A percentile compares a stretch with the other conserved stretches of the same genome.
phyloP scores from a whole-genome alignment of 139 green algal genomes.

The Penium margaritaceum region DNA sequence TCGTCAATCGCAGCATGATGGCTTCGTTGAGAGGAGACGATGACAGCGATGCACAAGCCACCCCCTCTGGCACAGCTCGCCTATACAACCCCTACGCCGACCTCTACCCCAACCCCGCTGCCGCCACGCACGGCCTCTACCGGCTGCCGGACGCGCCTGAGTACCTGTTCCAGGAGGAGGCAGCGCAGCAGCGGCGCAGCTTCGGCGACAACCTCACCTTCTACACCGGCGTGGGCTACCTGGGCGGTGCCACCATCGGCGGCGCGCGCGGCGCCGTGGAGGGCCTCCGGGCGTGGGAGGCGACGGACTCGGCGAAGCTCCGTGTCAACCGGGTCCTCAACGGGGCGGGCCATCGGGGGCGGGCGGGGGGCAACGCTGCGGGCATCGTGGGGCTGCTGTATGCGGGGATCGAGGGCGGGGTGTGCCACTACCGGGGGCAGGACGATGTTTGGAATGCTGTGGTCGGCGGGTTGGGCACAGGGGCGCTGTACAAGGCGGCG shows the following conservation, averaged over 20 bases:
- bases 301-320: slow-evolving; percentile 41
- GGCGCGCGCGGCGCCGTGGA: slow-evolving; percentile 21
- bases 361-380: slow-evolving; percentile 42
- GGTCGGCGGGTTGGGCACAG: slow-evolving; percentile 38
- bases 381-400: slow-evolving; percentile 47
- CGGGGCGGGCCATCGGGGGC: slow-evolving; percentile 32
- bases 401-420: slow-evolving; percentile 28
- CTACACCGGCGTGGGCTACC: slow-evolving; percentile 46
- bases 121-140: slow-evolving; percentile 20
- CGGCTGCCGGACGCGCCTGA: slow-evolving; percentile 27
- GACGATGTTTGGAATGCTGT: slow-evolving; percentile 40
- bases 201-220: slow-evolving; percentile 46
- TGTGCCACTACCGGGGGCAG: slow-evolving; percentile 16
- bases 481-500: slow-evolving; percentile 43
- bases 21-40: too few species aligned
- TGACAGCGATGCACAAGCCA: too few species aligned
- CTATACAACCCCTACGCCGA: slow-evolving; percentile 45
- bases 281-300: slow-evolving; percentile 34
- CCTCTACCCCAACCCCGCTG: slow-evolving; percentile 25
- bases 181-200: slow-evolving; percentile 37
- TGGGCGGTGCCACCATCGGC: slow-evolving; percentile 21
- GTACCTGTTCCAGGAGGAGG: slow-evolving; percentile 46
- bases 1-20: too few species aligned
- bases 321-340: slow-evolving; percentile 43
- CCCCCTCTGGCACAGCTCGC: too few species aligned